phyloP scores from a whole-genome alignment of 2,329 filamentous ascomycete genomes.

The Annulohypoxylon truncatum region DNA sequence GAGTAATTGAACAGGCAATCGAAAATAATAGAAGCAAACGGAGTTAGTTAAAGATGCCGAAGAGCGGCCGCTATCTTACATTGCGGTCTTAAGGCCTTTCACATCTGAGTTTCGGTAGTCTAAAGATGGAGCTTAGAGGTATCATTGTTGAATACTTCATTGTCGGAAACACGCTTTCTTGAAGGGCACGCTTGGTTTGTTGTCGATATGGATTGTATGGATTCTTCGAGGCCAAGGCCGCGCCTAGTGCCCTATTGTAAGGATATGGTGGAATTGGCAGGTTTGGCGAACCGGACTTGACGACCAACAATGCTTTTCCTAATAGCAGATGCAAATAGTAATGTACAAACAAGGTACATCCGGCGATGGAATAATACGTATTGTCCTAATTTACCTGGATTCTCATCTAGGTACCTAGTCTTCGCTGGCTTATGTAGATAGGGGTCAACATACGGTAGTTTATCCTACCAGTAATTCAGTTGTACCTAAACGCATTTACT shows the following conservation, averaged over 20 bases:
- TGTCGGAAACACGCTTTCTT: slow-evolving; percentile 8
- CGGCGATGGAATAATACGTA: slow-evolving; percentile 13
- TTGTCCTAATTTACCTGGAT: neutral
- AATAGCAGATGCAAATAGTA: slow-evolving; percentile 47
- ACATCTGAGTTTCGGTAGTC: slow-evolving; percentile 11
- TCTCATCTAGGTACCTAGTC: neutral
- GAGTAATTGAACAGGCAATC: neutral
- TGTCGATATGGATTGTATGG: slow-evolving; percentile 34
- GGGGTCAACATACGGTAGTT: neutral
- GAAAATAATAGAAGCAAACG: neutral
- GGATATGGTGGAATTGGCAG: slow-evolving; percentile 41
- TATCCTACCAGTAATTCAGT: neutral
- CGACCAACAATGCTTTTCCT: slow-evolving; percentile 46
- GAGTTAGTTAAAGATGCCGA: neutral
- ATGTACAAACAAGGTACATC: slow-evolving; percentile 45
- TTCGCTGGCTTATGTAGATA: neutral
- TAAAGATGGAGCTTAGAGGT: slow-evolving; percentile 25
- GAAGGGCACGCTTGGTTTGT: slow-evolving; percentile 17
- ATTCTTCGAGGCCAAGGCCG: slow-evolving; percentile 19
- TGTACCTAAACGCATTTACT: neutral
- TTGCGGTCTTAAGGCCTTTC: slow-evolving; percentile 3
- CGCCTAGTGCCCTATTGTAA: slow-evolving; percentile 39
- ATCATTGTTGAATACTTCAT: slow-evolving; percentile 41
- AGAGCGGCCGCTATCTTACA: neutral
- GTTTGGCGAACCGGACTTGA: slow-evolving; percentile 43